Evolutionary conservation across 768 basidiomycete genomes (phyloP).

Genomic region (Auricularia sp.): DNA sequence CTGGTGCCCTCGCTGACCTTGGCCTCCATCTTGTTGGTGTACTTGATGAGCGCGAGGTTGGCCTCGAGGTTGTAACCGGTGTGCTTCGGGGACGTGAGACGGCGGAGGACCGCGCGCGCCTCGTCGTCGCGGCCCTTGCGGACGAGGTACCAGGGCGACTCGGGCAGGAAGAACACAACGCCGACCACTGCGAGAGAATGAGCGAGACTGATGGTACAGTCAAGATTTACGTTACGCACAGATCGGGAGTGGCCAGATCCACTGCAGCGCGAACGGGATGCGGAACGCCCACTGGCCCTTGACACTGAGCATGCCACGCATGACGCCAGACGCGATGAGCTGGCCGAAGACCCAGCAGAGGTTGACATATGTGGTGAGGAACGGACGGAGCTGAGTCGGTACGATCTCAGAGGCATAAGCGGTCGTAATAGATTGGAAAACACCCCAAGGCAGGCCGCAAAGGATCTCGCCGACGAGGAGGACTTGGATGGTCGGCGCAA

Average conservation of each 20-base stretch:
- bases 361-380: conserved; percentile 21
- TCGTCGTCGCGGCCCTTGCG: conserved; percentile 20
- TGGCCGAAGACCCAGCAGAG: conserved; percentile 21
- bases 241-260: conserved; percentile 19
- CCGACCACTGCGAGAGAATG: conserved; percentile 15
- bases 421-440: conserved; percentile 20
- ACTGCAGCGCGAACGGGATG: background rate
- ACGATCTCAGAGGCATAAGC: conserved; percentile 25
- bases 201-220: background rate
- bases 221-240: conserved; percentile 9
- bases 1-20: conserved; percentile 19
- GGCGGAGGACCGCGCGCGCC: conserved; percentile 15
- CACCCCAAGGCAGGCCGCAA: conserved; percentile 7
- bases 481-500: conserved; percentile 11
- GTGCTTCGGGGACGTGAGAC: conserved; percentile 9
- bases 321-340: conserved; percentile 15
- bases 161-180: conserved; percentile 17
- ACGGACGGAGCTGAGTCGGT: conserved; percentile 20
- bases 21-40: conserved; percentile 27
- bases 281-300: conserved; percentile 12
- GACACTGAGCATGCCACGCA: conserved; percentile 10
- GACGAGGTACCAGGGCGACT: conserved; percentile 21
- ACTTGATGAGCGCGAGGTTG: conserved; percentile 24
- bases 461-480: conserved; percentile 16
- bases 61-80: conserved; percentile 17